These are phyloP conservation scores for Raffaelea ambrosiae DNA, from an alignment of 2,329 filamentous ascomycete species.

Conservation along the genomic window DNA sequence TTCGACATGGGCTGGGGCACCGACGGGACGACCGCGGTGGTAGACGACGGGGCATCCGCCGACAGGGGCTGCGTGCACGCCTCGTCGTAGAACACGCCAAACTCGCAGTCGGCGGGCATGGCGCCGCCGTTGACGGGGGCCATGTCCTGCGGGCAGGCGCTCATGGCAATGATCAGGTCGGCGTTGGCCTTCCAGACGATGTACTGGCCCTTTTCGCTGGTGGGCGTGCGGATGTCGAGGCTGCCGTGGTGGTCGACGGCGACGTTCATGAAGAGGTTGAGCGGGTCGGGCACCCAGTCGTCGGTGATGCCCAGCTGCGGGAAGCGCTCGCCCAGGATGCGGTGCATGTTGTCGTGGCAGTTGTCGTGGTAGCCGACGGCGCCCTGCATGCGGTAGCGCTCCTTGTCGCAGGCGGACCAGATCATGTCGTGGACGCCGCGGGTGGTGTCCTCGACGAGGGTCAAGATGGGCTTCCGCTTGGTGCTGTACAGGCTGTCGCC, in stretches of 20 bases:
- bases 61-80: background rate
- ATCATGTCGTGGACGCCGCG: slow-evolving; percentile 29
- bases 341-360: slow-evolving; percentile 29
- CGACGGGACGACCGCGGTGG: background rate
- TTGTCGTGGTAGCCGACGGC: slow-evolving; percentile 28
- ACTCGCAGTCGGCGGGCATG: slow-evolving; percentile 24
- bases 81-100: slow-evolving; percentile 8
- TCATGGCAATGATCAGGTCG: slow-evolving; percentile 30
- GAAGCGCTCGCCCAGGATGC: slow-evolving; percentile 18
- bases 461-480: slow-evolving; percentile 25
- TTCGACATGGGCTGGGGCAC: background rate
- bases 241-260: slow-evolving; percentile 23
- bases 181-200: slow-evolving; percentile 25
- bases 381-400: slow-evolving; percentile 28
- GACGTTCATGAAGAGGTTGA: slow-evolving; percentile 37
- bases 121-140: slow-evolving; percentile 23
- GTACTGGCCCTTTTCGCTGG: slow-evolving; percentile 24
- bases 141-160: slow-evolving; percentile 32
- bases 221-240: slow-evolving; percentile 23
- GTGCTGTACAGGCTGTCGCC: slow-evolving; percentile 27
- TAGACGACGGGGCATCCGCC: no score
- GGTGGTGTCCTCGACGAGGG: slow-evolving; percentile 26
- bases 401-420: slow-evolving; percentile 29
- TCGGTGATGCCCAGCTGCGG: slow-evolving; percentile 17
- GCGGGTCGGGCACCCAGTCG: slow-evolving; percentile 28